Conservation (phyloP, 2,329 filamentous ascomycete genomes). For the Pseudonectria foliicola region DNA sequence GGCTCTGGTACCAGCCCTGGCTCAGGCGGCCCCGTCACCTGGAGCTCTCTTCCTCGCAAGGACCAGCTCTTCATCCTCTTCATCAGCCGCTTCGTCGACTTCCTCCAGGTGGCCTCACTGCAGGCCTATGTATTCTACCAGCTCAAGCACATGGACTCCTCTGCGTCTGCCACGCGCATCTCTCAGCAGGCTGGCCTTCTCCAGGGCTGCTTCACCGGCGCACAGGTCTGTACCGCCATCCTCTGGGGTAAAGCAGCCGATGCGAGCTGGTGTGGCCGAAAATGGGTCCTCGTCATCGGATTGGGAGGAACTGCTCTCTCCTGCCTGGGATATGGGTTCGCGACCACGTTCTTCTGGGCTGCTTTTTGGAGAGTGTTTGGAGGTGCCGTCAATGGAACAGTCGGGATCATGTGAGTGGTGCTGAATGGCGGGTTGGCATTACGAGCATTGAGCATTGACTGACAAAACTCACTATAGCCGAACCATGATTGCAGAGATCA, state of each 20-base stretch:
- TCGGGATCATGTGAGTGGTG: constrained; percentile 38
- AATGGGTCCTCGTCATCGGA: constrained; percentile 63
- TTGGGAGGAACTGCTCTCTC: constrained; percentile 60
- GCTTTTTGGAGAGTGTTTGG: constrained; percentile 60
- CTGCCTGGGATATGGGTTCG: constrained; percentile 66
- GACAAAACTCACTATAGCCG: constrained; percentile 23
- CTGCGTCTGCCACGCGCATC: constrained; percentile 46
- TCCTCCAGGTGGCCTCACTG: constrained; percentile 61
- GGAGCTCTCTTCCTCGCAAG: constrained; percentile 64
- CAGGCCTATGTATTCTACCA: constrained; percentile 72
- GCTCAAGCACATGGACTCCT: constrained; percentile 57
- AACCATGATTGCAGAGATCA: constrained; percentile 44
- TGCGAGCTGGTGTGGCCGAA: constrained; percentile 53
- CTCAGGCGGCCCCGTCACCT: constrained; percentile 44
- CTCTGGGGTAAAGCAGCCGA: constrained; percentile 64
- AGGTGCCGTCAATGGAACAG: constrained; percentile 46
- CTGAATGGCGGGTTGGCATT: no score
- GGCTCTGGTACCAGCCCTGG: not conserved
- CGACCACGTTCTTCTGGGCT: constrained; percentile 55
- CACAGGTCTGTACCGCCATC: constrained; percentile 67
- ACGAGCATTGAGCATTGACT: no score
- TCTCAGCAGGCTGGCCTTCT: constrained; percentile 63
- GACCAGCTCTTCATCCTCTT: constrained; percentile 64
- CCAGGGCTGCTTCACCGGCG: constrained; percentile 64
- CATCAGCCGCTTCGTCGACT: constrained; percentile 64